Percentiles rank a stretch among this genome's conserved stretches.
Conservation (phyloP, 140 eudicot genomes). For the Flaveria floridana region DNA sequence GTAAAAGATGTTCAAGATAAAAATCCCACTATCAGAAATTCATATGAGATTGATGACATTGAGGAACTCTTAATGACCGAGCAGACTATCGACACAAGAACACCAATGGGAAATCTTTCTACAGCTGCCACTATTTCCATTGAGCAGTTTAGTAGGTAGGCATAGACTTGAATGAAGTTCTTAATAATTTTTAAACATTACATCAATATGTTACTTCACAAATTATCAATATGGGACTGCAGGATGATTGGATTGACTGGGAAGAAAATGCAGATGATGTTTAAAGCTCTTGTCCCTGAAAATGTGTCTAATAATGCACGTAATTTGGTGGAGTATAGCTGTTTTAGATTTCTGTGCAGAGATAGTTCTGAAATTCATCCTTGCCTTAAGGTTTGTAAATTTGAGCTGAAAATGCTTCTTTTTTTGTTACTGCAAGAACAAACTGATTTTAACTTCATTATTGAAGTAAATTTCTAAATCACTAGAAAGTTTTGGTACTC, state of each 20-base stretch:
- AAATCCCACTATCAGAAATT: slow-evolving; percentile 37
- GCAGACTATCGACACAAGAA: slow-evolving; percentile 62
- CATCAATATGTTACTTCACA: not conserved
- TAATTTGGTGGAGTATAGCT: slow-evolving; percentile 68
- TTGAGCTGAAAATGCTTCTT: not conserved
- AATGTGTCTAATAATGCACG: slow-evolving; percentile 49
- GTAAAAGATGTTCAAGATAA: slow-evolving; percentile 61
- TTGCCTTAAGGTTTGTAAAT: slow-evolving; percentile 50
- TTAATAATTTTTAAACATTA: not conserved
- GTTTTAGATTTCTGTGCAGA: slow-evolving; percentile 61
- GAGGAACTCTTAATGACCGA: slow-evolving; percentile 71
- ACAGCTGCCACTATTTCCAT: slow-evolving; percentile 73
- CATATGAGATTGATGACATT: slow-evolving; percentile 46
- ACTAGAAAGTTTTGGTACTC: not conserved
- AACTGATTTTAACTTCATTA: not conserved
- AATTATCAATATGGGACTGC: slow-evolving; percentile 21
- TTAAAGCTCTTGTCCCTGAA: slow-evolving; percentile 49
- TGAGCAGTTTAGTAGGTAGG: slow-evolving; percentile 89
- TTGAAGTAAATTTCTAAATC: not conserved
- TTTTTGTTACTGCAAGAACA: not conserved
- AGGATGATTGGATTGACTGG: slow-evolving; percentile 82
- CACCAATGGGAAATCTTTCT: slow-evolving; percentile 68
- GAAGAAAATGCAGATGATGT: slow-evolving; percentile 59
- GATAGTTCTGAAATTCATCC: slow-evolving; percentile 63
- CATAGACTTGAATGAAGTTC: slow-evolving; percentile 29